Evolutionary conservation across 768 basidiomycete species (phyloP).

Genomic region (Xerocomus potaroensis): DNA sequence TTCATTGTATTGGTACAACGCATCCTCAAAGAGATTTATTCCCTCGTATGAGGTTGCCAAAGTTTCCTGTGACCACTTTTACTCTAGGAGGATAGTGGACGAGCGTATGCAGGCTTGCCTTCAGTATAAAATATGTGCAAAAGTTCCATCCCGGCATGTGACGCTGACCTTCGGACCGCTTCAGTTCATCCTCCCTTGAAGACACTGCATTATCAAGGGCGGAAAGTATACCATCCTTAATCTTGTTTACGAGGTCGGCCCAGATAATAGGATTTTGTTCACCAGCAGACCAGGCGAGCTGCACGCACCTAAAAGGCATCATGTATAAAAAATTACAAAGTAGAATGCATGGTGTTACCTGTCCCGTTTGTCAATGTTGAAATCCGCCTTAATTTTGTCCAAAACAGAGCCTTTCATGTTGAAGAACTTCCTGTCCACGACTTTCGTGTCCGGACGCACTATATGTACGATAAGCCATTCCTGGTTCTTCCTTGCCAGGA

Average conservation of each 20-base stretch:
- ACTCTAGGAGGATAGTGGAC: not conserved
- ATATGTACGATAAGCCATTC: conserved; percentile 94
- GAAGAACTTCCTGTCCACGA: conserved; percentile 63
- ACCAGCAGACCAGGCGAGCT: conserved; percentile 71
- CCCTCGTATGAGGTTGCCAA: conserved; percentile 89
- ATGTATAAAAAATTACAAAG: conserved; percentile 12
- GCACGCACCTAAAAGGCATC: conserved; percentile 59
- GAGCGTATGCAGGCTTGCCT: conserved; percentile 49
- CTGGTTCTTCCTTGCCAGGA: conserved; percentile 71
- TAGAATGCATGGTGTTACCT: conserved; percentile 37
- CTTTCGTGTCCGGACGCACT: conserved; percentile 64
- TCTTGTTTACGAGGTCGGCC: conserved; percentile 82
- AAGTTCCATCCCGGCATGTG: conserved; percentile 99
- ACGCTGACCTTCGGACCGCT: conserved; percentile 81
- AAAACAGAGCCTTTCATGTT: conserved; percentile 81
- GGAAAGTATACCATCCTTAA: conserved; percentile 85
- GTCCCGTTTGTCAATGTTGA: conserved; percentile 85
- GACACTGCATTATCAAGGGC: conserved; percentile 79
- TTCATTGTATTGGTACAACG: conserved; percentile 84
- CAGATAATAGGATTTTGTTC: conserved; percentile 75
- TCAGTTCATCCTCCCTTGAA: conserved; percentile 86
- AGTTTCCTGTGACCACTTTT: conserved; percentile 65
- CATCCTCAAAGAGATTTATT: conserved; percentile 86
- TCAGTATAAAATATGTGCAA: conserved; percentile 93
- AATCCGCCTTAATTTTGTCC: conserved; percentile 89